These are phyloP conservation scores for Dictyostelium intermedium DNA, from an alignment of 78 protist species.

Conservation along the genomic window DNA sequence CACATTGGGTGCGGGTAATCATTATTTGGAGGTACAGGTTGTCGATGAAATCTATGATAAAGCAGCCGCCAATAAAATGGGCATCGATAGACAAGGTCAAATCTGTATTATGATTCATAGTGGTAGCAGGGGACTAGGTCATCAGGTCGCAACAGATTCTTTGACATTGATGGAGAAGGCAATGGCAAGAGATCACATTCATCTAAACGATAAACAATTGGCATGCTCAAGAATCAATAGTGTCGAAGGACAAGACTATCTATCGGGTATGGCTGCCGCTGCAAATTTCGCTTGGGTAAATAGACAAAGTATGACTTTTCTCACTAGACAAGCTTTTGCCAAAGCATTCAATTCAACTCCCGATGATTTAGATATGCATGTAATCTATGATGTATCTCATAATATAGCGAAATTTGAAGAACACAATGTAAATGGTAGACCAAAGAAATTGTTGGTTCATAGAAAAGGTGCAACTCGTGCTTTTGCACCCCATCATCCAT, in stretches of 20 bases:
- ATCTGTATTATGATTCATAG: slow-evolving; percentile 92
- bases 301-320: slow-evolving; percentile 92
- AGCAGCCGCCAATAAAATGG: slow-evolving; percentile 93
- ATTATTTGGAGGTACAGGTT: slow-evolving; percentile 94
- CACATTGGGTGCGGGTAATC: slow-evolving; percentile 98
- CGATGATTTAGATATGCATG: slow-evolving; percentile 95
- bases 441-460: slow-evolving; percentile 92
- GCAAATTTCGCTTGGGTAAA: slow-evolving; percentile 97
- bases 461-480: slow-evolving; percentile 98
- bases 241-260: slow-evolving; percentile 87
- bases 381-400: slow-evolving; percentile 97
- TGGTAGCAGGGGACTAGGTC: slow-evolving; percentile 98
- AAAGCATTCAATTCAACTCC: slow-evolving; percentile 87
- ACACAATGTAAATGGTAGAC: slow-evolving; percentile 93
- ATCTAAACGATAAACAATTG: slow-evolving; percentile 89
- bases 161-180: slow-evolving; percentile 92
- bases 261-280: slow-evolving; percentile 95
- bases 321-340: slow-evolving; percentile 86
- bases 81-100: slow-evolving; percentile 89
- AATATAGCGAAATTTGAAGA: slow-evolving; percentile 96
- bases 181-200: slow-evolving; percentile 88
- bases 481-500: slow-evolving; percentile 97
- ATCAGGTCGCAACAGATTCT: slow-evolving; percentile 97
- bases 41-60: slow-evolving; percentile 95
- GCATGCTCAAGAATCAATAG: slow-evolving; percentile 63